Evolutionary conservation across 495 filamentous ascomycete genomes (phyloP), one percentile per base, ranked within the genome.

Genomic region (Xylaria venustula): DNA sequence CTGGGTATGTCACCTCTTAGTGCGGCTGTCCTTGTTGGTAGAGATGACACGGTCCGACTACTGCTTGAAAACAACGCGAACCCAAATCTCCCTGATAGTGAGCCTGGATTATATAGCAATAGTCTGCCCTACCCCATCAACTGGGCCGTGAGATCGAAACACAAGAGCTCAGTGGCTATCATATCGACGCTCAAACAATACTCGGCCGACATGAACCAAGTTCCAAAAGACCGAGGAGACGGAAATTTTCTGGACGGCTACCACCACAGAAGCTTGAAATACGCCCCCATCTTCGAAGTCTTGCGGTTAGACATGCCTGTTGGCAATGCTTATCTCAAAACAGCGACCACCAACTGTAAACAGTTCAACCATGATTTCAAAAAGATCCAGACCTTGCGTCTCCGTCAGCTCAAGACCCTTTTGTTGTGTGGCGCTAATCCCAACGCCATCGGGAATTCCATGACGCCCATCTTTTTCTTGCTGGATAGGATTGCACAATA

Each of bases 51-150:
- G 12, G 37, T 54, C 34, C 15, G 40, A 19, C n/a, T 32, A 22
- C 58, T 61, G 42, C 50, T 61, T 7, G 41, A 2, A 25, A 37
- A 61, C 42, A 41, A 41, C n/a, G 58, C 58, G 2, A 22, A 61
- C 19, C 25, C 50, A 1, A 54, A 54, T 20, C 28, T 23, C 20
- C 30, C 19, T 0, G 58, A 48, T 37, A 1, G 11, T 8, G 14
- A 2, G 7, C 47, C 34, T n/a, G n/a, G n/a, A n/a, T n/a, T 8
- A 7, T 23, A 1, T 47, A 12, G 11, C 11, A 3, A 4, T 23
- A 53, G 19, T 14, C 5, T 6, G 19, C 45, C 40, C 41, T 32
- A 40, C 9, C 58, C 58, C 22, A 61, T 61, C 20, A n/a, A 61
- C 12, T 54, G 50, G 40, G 58, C 58, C 19, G 58, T 53, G 20